phyloP scores from a whole-genome alignment of 2,329 filamentous ascomycete species.

The Calonectria pseudoreteaudii region DNA sequence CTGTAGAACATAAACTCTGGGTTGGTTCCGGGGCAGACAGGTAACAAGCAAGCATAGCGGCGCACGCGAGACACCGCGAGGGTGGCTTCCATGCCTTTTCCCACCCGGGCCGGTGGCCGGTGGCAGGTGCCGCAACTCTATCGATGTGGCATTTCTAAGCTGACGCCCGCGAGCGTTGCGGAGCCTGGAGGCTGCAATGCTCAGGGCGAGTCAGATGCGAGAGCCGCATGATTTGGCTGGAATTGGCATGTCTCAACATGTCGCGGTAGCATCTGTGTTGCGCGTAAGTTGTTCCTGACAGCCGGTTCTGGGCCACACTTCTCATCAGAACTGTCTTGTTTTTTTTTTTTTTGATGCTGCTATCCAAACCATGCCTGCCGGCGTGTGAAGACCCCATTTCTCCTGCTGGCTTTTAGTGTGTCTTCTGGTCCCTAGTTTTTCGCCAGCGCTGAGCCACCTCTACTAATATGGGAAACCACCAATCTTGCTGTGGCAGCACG shows the following conservation, averaged over 20 bases:
- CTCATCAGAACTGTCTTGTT: not conserved
- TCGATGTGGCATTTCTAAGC: not conserved
- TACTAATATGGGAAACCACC: not conserved
- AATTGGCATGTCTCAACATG: slow-evolving; percentile 1
- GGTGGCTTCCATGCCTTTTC: not conserved
- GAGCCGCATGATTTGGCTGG: slow-evolving; percentile 15
- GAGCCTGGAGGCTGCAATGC: not conserved
- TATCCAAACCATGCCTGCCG: not conserved
- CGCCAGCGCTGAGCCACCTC: not conserved
- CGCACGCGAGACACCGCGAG: slow-evolving; percentile 4
- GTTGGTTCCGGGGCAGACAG: not conserved
- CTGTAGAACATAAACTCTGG: not conserved
- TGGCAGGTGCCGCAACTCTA: slow-evolving; percentile 18
- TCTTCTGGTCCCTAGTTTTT: not conserved
- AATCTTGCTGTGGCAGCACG: not conserved
- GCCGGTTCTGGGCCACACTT: not conserved
- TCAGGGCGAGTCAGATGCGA: not conserved
- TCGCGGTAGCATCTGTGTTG: not conserved
- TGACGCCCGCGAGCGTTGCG: not conserved
- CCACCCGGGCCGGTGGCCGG: slow-evolving; percentile 7
- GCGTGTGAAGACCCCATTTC: not conserved
- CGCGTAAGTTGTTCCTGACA: not conserved
- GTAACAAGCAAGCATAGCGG: not conserved
- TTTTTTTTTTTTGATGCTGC: not conserved
- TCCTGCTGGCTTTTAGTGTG: not conserved